These are phyloP conservation scores for Chalciporus sp. DNA, from an alignment of 1,284 basidiomycete species.

Conservation along the genomic window DNA sequence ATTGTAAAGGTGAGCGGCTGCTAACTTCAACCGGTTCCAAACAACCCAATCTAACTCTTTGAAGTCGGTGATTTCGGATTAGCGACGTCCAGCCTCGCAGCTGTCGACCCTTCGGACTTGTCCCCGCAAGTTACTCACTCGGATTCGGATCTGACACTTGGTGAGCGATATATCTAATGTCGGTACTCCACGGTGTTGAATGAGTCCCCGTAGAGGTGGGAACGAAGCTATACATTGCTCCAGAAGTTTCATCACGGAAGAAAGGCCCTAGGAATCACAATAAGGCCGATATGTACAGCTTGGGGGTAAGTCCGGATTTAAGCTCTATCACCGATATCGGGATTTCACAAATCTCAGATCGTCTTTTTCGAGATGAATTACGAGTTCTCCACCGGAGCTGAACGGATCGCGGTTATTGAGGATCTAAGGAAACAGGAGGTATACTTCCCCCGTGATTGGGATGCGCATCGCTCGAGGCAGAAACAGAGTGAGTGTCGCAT, in stretches of 20 bases:
- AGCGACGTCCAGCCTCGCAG: constrained; percentile 80
- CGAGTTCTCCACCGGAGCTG: constrained; percentile 82
- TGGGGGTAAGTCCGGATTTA: constrained; percentile 61
- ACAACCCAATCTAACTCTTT: neutral
- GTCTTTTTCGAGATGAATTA: constrained; percentile 99
- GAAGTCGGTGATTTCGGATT: constrained; percentile 92
- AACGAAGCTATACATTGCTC: constrained; percentile 91
- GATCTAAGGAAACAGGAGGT: constrained; percentile 74
- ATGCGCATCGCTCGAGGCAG: constrained; percentile 60
- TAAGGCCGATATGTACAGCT: constrained; percentile 95
- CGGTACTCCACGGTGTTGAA: too few relatives aligned
- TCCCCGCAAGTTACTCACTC: constrained; percentile 45
- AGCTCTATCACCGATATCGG: neutral
- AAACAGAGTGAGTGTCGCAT: constrained; percentile 57
- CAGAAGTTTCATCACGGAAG: constrained; percentile 74
- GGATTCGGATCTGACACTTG: constrained; percentile 75
- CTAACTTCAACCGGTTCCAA: neutral
- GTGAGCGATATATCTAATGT: constrained; percentile 37
- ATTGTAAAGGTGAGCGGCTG: constrained; percentile 73
- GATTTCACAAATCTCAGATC: constrained; percentile 50
- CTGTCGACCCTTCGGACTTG: constrained; percentile 69
- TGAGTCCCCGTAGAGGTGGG: constrained; percentile 68
- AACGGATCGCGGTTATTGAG: constrained; percentile 84
- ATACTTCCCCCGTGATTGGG: constrained; percentile 80
- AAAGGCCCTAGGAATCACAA: constrained; percentile 69